Conservation (phyloP, 805 yeast genomes). For the Hanseniaspora pseudoguilliermondii region DNA sequence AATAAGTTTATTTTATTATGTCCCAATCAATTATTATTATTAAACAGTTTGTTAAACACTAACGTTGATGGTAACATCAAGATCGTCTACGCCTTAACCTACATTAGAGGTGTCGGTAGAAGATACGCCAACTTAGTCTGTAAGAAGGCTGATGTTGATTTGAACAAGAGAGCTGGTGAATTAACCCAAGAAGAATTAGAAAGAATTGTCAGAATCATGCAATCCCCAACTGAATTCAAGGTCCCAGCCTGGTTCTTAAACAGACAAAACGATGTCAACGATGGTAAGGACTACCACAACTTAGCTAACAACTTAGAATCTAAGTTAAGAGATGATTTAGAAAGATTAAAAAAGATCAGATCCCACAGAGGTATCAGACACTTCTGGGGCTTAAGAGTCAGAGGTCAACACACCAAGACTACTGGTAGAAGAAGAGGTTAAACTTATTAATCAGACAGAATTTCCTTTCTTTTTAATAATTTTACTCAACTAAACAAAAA, state of each 20-base stretch:
- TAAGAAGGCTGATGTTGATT: constrained; percentile 99
- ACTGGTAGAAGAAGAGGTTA: constrained; percentile 80
- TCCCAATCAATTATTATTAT: constrained; percentile 13
- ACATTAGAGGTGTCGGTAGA: constrained; percentile 99
- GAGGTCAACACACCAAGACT: constrained; percentile 99
- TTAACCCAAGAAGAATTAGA: constrained; percentile 99
- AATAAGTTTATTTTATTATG: neutral
- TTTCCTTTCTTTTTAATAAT: neutral
- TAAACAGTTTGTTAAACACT: constrained; percentile 90
- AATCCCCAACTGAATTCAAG: constrained; percentile 98
- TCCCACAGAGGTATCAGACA: constrained; percentile 99
- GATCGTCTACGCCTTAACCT: constrained; percentile 99
- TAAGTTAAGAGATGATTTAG: constrained; percentile 98
- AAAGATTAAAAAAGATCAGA: constrained; percentile 99
- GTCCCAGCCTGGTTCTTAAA: constrained; percentile 99
- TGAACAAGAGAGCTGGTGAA: constrained; percentile 99
- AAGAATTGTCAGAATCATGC: constrained; percentile 99
- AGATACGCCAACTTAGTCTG: constrained; percentile 99
- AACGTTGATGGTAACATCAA: constrained; percentile 99
- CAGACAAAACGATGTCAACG: constrained; percentile 97
- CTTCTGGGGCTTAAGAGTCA: constrained; percentile 99
- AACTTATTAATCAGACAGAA: constrained; percentile 13
- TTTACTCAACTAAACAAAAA: neutral
- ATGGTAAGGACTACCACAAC: constrained; percentile 98
- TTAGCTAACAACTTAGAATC: constrained; percentile 98